Conservation (phyloP, 805 yeast genomes). For the Torulaspora microellipsoides region DNA sequence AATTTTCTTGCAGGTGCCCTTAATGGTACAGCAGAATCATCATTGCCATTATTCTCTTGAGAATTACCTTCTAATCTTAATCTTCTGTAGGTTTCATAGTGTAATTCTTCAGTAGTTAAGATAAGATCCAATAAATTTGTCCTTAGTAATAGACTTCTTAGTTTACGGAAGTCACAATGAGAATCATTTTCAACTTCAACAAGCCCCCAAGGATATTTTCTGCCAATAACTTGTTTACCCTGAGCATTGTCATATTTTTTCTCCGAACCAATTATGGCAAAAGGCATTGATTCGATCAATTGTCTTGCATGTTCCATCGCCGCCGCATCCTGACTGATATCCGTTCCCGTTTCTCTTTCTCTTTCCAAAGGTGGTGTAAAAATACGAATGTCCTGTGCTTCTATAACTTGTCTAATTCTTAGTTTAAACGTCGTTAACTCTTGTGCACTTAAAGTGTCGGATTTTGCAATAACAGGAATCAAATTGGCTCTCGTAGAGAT, state of each 20-base stretch:
- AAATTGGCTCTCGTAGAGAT: conserved; percentile 75
- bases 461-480: conserved; percentile 83
- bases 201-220: conserved; percentile 88
- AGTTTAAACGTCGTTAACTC: conserved; percentile 67
- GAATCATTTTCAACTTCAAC: conserved; percentile 83
- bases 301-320: conserved; percentile 77
- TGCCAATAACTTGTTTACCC: conserved; percentile 66
- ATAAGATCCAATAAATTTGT: conserved; percentile 81
- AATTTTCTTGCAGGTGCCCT: conserved; percentile 44
- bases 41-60: conserved; percentile 28
- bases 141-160: conserved; percentile 73
- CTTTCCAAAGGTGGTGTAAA: conserved; percentile 77
- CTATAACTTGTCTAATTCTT: conserved; percentile 76
- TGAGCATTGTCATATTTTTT: conserved; percentile 58
- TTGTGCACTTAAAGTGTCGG: conserved; percentile 74
- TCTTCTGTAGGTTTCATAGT: conserved; percentile 75
- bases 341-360: conserved; percentile 11
- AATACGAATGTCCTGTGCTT: conserved; percentile 75
- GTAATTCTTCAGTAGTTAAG: conserved; percentile 72
- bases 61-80: conserved; percentile 55
- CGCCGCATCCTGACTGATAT: conserved; percentile 48
- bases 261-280: conserved; percentile 77
- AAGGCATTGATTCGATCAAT: conserved; percentile 80
- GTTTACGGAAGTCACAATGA: conserved; percentile 80
- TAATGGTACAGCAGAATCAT: conserved; percentile 31